Percentiles rank a stretch among this genome's conserved stretches.
Evolutionary conservation across 257 asterid genomes (phyloP).

Genomic region (Nicotiana noctiflora): DNA sequence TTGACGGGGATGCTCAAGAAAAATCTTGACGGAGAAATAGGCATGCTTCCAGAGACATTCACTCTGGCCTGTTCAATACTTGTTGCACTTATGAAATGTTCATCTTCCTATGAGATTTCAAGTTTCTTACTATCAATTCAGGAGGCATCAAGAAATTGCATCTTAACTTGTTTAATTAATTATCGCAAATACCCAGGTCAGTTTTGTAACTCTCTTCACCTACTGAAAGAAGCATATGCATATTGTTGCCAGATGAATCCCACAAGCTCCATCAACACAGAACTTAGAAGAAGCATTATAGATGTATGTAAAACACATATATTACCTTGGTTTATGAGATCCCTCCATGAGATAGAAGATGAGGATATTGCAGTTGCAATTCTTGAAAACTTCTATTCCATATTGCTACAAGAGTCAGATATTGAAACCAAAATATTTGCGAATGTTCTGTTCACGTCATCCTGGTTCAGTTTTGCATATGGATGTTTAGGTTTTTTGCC

Average conservation of each 20-base stretch:
- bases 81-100: conserved; percentile 64
- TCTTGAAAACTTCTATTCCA: conserved; percentile 59
- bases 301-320: conserved; percentile 45
- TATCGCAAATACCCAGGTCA: conserved; percentile 38
- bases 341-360: conserved; percentile 52
- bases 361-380: conserved; percentile 69
- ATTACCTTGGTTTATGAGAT: conserved; percentile 71
- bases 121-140: conserved; percentile 42
- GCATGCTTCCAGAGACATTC: conserved; percentile 80
- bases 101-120: conserved; percentile 56
- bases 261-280: conserved; percentile 28
- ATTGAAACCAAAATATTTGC: conserved; percentile 44
- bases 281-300: conserved; percentile 35
- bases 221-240: conserved; percentile 75
- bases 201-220: conserved; percentile 70
- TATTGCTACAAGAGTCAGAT: conserved; percentile 50
- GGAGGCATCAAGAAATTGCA: conserved; percentile 49
- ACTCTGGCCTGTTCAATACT: conserved; percentile 60
- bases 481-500: conserved; percentile 92
- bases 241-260: conserved; percentile 34
- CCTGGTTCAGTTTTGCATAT: conserved; percentile 79
- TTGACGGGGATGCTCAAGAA: conserved; percentile 65
- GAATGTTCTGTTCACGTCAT: conserved; percentile 50
- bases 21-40: conserved; percentile 51
- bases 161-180: conserved; percentile 44